Evolutionary conservation across 2,329 filamentous ascomycete genomes (phyloP), one percentile per base, ranked within the genome.

Genomic region (Verruconis gallopava): DNA sequence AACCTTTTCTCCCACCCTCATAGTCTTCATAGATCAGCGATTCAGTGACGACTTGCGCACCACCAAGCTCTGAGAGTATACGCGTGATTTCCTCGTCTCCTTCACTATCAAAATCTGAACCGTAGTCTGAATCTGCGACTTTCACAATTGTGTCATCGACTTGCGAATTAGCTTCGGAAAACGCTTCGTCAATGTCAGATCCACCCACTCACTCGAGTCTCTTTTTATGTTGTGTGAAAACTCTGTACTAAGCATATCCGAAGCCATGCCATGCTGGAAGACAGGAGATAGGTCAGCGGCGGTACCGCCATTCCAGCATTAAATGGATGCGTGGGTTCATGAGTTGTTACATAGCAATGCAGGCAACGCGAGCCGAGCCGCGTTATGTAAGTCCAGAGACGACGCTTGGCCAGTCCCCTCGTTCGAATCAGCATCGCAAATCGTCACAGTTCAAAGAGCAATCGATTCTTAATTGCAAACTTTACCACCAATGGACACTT

Each of bases 401-500:
- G n/a, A n/a, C n/a, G n/a, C n/a, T n/a, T n/a, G n/a, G n/a, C n/a
- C n/a, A n/a, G n/a, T n/a, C n/a, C n/a, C n/a, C n/a, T n/a, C n/a
- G n/a, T n/a, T n/a, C n/a, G n/a, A n/a, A n/a, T n/a, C n/a, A n/a
- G n/a, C n/a, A n/a, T n/a, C n/a, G n/a, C n/a, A n/a, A n/a, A n/a
- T n/a, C n/a, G n/a, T n/a, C n/a, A n/a, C n/a, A n/a, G n/a, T n/a
- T n/a, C n/a, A n/a, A n/a, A n/a, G n/a, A n/a, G n/a, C n/a, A n/a
- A n/a, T n/a, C n/a, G n/a, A n/a, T n/a, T n/a, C n/a, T n/a, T n/a
- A n/a, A n/a, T n/a, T n/a, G n/a, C n/a, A n/a, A n/a, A n/a, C n/a
- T n/a, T n/a, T n/a, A n/a, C n/a, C n/a, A n/a, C n/a, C n/a, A n/a
- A 42, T 42, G 40, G 40, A 42, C 14, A 20, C 32, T 14, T 35